Base-by-base conservation (phyloP, 768 basidiomycete genomes). In the Boletus rubroflammeus region DNA sequence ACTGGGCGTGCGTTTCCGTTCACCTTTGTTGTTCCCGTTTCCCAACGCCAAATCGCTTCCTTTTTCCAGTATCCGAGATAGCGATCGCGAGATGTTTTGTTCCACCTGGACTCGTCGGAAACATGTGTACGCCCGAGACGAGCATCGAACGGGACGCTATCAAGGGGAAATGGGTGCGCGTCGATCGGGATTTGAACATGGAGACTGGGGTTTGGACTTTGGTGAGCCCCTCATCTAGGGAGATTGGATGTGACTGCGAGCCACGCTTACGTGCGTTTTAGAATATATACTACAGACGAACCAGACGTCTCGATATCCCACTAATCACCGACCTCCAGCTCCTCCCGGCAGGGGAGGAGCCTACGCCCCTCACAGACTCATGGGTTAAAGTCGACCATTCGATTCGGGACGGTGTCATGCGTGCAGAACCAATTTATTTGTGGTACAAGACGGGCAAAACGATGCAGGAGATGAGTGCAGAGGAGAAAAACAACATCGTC, bases 121-220 rank as follows among this genome's bases (percentile, higher is more conserved):
- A 82, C 25, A 57, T 88, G 11, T 98, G 94, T 66, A 70, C 72
- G 0, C 94, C 94, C 0, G 67, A 76, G 1, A 80, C 86, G 1
- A 91, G 84, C 2, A 74, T 76, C 11, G 87, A 90, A 64, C 70
- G 86, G 45, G 89, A 93, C 65, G 84, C 86, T 6, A 80, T 84
- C 61, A 84, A 80, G 59, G 89, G 89, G 0, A 90, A 86, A 62
- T 99, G 96, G 96, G 92, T 96, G 2, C 82, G 88, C 14, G 86
- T 99, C 13, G 83, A 84, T 36, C 78, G 83, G 42, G 88, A 98
- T 72, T 70, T 98, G 32, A 94, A 94, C 65, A 75, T 32, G 75
- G 81, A 79, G 75, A 72, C 66, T 61, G 86, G 75, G 54, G 67
- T 81, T 25, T 86, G 75, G 72, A 84, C 77, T 62, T 69, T 90